phyloP scores from a whole-genome alignment of 306 rosid species.

The Corylus americana region DNA sequence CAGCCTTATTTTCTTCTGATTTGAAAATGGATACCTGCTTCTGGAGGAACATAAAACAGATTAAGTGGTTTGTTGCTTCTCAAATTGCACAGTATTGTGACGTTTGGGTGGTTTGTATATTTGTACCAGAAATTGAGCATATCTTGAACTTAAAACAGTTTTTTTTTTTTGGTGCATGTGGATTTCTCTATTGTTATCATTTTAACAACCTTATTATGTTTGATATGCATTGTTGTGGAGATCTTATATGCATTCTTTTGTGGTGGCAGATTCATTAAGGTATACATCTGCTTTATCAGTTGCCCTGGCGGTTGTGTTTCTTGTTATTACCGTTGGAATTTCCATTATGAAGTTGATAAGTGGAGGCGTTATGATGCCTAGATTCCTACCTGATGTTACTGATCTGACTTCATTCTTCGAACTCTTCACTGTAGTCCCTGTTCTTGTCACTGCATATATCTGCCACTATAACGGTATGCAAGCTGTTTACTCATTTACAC shows the following conservation, averaged over 20 bases:
- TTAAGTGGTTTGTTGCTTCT: background rate
- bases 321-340: constrained; percentile 81
- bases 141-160: background rate
- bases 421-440: constrained; percentile 79
- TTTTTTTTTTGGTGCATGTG: background rate
- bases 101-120: background rate
- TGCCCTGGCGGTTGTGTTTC: constrained; percentile 79
- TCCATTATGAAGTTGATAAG: constrained; percentile 63
- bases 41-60: background rate
- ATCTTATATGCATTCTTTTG: constrained; percentile 23
- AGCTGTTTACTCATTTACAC: constrained; percentile 12
- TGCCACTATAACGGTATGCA: constrained; percentile 86
- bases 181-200: background rate
- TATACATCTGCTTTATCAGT: constrained; percentile 84
- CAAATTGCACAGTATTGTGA: background rate
- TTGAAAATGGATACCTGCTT: background rate
- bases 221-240: constrained; percentile 2
- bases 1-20: background rate
- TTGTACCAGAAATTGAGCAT: background rate
- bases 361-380: constrained; percentile 78
- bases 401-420: constrained; percentile 51
- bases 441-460: constrained; percentile 75
- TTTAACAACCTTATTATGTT: background rate
- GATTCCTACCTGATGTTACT: constrained; percentile 66
- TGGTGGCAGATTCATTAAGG: constrained; percentile 86